Evolutionary conservation across 805 yeast species (phyloP).

Genomic region (Yamadazyma nakazawae): DNA sequence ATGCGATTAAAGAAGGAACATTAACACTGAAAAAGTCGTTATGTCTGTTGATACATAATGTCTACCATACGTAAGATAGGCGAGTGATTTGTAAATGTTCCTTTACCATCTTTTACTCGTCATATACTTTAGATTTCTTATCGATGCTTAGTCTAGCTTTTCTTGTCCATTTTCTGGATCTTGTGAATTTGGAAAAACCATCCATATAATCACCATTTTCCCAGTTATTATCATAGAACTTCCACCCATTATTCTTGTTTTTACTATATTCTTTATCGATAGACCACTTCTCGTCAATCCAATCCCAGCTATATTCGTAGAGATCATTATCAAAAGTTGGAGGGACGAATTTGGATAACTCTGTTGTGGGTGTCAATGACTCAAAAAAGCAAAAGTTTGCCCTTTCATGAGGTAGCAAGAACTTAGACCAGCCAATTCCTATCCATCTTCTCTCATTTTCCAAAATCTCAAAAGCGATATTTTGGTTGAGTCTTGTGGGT

Average conservation of each 20-base stretch:
- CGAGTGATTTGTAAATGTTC: too few relatives aligned
- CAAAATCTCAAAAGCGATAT: constrained; percentile 47
- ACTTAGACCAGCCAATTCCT: constrained; percentile 57
- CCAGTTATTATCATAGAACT: constrained; percentile 54
- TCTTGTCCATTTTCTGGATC: constrained; percentile 51
- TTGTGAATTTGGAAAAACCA: constrained; percentile 48
- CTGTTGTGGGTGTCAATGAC: constrained; percentile 24
- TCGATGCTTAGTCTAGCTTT: constrained; percentile 37
- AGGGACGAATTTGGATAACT: constrained; percentile 38
- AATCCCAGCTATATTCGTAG: constrained; percentile 48
- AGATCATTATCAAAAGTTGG: constrained; percentile 41
- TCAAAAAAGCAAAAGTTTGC: constrained; percentile 45
- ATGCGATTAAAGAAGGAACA: not conserved
- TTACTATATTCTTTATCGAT: constrained; percentile 41
- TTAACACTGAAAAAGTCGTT: not conserved
- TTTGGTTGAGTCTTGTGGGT: constrained; percentile 43
- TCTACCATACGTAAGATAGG: not conserved
- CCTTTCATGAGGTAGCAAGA: constrained; percentile 51
- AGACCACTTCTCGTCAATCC: constrained; percentile 55
- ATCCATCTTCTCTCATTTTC: constrained; percentile 64
- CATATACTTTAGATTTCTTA: constrained; percentile 14
- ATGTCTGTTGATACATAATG: not conserved
- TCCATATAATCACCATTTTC: constrained; percentile 36
- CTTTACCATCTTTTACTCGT: not conserved
- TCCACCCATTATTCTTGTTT: constrained; percentile 49